Base-by-base conservation (phyloP, 1,284 basidiomycete genomes). In the Fomitopsis schrenkii region DNA sequence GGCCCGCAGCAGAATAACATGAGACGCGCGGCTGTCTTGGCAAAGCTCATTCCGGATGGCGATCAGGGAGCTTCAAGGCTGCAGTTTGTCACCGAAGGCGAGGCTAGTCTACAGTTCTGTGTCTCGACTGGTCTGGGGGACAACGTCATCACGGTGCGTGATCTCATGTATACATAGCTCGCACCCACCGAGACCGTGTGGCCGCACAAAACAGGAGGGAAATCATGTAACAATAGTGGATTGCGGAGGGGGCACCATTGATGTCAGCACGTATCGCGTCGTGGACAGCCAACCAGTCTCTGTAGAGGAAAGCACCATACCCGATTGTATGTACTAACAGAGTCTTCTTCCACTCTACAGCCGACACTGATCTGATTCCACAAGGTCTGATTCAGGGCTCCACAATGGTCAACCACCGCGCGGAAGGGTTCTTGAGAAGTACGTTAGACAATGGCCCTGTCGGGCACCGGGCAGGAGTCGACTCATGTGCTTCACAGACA, bases 1-100 rank as follows among this genome's bases (percentile, higher is more conserved):
- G 79, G 79, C 3, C 58, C 62, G 1, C 78, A 80, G 60, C 79
- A 80, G 62, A 69, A 64, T 6, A 70, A 75, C 62, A 77, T 80
- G 61, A 74, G 78, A 8, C 65, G 67, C 2, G 77, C 79, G 0
- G 79, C 76, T 0, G 59, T 70, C 0, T 45, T 64, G 42, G 78
- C 74, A 0, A 71, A 72, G 14, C 28, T 59, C 17, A 17, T 59
- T 22, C 38, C 58, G 3, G 48, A 53, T 19, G 41, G 4, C 17
- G 9, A 38, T 8, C 46, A n/a, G 1, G 58, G 58, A 19, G 2
- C 40, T n/a, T 22, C 42, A 15, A 40, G 45, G 15, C 9, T 58
- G 9, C 44, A 48, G 9, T 58, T 58, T 19, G 57, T 58, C 17
- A 53, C 35, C 8, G 58, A 59, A 41, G 48, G 58, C 15, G 58